phyloP scores from a whole-genome alignment of 495 filamentous ascomycete species.

The Penicillium angulare region DNA sequence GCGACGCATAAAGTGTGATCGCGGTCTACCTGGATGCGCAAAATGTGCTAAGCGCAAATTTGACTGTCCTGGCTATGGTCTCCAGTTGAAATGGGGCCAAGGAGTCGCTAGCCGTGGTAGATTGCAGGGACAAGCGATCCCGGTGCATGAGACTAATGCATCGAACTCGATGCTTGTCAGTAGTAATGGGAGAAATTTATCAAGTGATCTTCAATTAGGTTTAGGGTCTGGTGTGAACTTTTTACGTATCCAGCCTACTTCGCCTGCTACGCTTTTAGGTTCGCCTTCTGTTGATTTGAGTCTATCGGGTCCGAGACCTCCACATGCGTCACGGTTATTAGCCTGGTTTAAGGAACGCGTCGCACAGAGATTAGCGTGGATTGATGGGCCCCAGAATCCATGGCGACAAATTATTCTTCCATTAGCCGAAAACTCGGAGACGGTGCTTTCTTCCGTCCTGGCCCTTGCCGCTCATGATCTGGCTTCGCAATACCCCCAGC shows the following conservation, averaged over 20 bases:
- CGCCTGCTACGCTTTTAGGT: background rate
- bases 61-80: constrained; percentile 47
- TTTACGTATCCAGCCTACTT: background rate
- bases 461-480: constrained; percentile 25
- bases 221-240: background rate
- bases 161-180: background rate
- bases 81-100: constrained; percentile 35
- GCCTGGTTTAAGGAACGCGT: constrained; percentile 23
- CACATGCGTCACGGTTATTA: constrained; percentile 14
- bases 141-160: background rate
- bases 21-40: constrained; percentile 16
- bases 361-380: constrained; percentile 23
- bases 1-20: constrained; percentile 53
- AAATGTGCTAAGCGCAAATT: constrained; percentile 39
- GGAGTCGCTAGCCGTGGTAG: constrained; percentile 36
- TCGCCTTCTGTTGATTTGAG: constrained; percentile 8
- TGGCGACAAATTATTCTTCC: constrained; percentile 26
- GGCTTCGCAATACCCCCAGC: constrained; percentile 12
- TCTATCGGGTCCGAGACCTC: constrained; percentile 3
- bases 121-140: constrained; percentile 20
- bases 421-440: constrained; percentile 20
- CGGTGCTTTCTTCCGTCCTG: constrained; percentile 27
- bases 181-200: background rate
- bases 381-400: constrained; percentile 21
- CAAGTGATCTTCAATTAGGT: background rate